Conservation (phyloP, 306 rosid species). For the Prunus armeniaca region DNA sequence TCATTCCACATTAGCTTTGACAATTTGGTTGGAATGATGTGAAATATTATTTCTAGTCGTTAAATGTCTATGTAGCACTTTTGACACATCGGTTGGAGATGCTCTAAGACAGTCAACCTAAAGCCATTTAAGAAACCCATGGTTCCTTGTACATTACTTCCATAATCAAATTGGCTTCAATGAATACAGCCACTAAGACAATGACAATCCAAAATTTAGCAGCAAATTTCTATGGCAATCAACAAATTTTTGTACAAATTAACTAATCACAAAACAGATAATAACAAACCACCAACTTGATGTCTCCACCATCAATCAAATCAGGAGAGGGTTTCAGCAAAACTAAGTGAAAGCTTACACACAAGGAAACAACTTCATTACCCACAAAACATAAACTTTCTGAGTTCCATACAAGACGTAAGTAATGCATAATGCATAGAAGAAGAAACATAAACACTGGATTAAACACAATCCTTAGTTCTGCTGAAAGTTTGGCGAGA, state of each 20-base stretch:
- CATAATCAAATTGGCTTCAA: background rate
- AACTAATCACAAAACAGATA: background rate
- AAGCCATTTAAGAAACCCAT: background rate
- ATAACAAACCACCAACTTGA: background rate
- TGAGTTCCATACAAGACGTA: background rate
- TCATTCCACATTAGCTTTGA: too few relatives aligned
- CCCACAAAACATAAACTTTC: background rate
- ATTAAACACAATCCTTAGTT: background rate
- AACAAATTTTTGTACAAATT: background rate
- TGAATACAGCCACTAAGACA: background rate
- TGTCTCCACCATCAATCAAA: background rate
- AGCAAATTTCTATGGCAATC: too few relatives aligned
- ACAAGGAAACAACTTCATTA: background rate
- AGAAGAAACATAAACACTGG: background rate
- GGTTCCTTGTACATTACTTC: background rate
- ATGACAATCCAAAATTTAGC: too few relatives aligned
- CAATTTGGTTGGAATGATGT: too few relatives aligned
- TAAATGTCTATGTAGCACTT: too few relatives aligned
- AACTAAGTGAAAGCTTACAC: background rate
- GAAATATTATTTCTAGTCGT: too few relatives aligned
- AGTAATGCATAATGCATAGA: background rate
- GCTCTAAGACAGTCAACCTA: too few relatives aligned
- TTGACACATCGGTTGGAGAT: too few relatives aligned
- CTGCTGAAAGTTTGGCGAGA: conserved; percentile 7
- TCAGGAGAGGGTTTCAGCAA: background rate